Percentiles rank a stretch among this genome's conserved stretches.
Conservation (phyloP, 306 rosid genomes). For the Rosa lucieae region DNA sequence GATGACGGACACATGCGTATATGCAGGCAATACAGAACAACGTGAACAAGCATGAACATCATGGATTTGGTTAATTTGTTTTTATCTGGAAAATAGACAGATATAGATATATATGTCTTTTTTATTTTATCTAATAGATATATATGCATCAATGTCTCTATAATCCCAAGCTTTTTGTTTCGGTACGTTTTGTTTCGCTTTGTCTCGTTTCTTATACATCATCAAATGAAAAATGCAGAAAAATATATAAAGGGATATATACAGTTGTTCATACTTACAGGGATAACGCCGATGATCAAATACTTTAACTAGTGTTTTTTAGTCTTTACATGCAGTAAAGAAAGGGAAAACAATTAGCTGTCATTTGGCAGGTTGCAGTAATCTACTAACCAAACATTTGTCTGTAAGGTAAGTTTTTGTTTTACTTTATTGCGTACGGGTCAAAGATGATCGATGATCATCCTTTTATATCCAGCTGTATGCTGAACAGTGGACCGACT, state of each 20-base stretch:
- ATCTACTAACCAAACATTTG: background rate
- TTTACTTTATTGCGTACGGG: background rate
- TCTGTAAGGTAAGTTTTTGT: background rate
- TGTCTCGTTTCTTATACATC: background rate
- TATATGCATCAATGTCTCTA: background rate
- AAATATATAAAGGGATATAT: background rate
- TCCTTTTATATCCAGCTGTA: conserved; percentile 8
- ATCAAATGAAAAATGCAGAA: background rate
- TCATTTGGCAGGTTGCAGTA: conserved; percentile 10
- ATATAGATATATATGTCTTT: background rate
- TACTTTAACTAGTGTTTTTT: background rate
- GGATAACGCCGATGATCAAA: background rate
- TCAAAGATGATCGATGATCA: conserved; percentile 17
- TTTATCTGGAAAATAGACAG: background rate
- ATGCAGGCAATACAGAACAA: background rate
- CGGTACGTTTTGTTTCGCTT: conserved; percentile 1
- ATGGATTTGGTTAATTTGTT: background rate
- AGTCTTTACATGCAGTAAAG: background rate
- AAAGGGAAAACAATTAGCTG: conserved; percentile 10
- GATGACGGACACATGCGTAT: background rate
- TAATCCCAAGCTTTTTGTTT: background rate
- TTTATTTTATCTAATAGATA: background rate
- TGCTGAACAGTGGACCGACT: conserved; percentile 25
- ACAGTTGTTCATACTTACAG: background rate
- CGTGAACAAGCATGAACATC: background rate